Percentiles rank a stretch among this genome's conserved stretches.
Evolutionary conservation across 2,329 filamentous ascomycete genomes (phyloP).

Genomic region (Xylariaceae sp.): DNA sequence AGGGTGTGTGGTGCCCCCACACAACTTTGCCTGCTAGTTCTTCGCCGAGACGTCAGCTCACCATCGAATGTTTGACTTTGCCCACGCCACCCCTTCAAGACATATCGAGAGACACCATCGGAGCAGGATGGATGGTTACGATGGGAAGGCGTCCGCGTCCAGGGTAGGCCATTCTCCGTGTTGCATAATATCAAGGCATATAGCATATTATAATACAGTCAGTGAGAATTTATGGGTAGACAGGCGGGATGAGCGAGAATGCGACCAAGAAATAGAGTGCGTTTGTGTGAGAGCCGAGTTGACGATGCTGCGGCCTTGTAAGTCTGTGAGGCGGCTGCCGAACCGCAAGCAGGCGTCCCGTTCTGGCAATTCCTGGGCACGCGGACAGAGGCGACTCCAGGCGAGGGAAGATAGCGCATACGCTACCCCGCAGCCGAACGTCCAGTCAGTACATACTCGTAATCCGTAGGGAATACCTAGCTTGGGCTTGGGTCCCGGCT

Average conservation of each 20-base stretch:
- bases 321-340: slow-evolving; percentile 14
- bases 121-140: slow-evolving; percentile 11
- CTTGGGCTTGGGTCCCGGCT: too few species aligned
- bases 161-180: not conserved
- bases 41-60: slow-evolving; percentile 14
- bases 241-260: too few species aligned
- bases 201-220: not conserved
- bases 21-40: slow-evolving; percentile 5
- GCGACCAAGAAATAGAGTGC: too few species aligned
- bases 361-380: slow-evolving; percentile 12
- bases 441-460: too few species aligned
- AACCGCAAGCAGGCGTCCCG: slow-evolving; percentile 8
- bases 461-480: too few species aligned
- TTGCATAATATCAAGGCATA: not conserved
- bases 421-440: slow-evolving; percentile 16
- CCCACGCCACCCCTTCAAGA: slow-evolving; percentile 2
- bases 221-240: too few species aligned
- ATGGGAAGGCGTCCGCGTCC: not conserved
- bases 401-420: not conserved
- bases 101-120: not conserved
- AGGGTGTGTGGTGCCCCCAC: slow-evolving; percentile 12
- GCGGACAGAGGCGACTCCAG: not conserved
- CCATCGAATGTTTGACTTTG: slow-evolving; percentile 5
- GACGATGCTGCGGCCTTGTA: slow-evolving; percentile 1
- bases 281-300: not conserved